Evolutionary conservation across 805 yeast species (phyloP), one percentile per base, ranked within the genome.

Genomic region (Myxozyma neotropica): DNA sequence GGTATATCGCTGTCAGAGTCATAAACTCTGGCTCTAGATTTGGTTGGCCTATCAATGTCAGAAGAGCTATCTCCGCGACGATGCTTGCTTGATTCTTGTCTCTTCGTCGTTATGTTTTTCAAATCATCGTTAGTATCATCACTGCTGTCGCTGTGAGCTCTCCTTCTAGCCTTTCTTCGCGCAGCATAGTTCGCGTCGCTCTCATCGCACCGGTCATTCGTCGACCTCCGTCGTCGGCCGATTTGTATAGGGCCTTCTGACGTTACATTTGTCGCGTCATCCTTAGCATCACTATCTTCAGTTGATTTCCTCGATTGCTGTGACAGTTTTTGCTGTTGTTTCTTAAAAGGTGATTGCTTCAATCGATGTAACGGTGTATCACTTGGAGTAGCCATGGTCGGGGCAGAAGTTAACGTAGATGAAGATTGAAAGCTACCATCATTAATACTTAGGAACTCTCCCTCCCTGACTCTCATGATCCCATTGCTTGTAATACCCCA

Each of bases 401-500:
- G 13, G 6, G 42, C 8, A 13, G 42, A 15, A 13, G 42, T 8
- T 5, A 15, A 7, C 13, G 42, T n/a, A 15, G 6, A 15, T 17
- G 21, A 38, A 13, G 21, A 17, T 17, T 38, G 42, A 23, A 15
- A 13, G 6, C n/a, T 23, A 12, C 24, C n/a, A 23, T 43, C 31
- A 5, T 17, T 6, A 13, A 48, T 48, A 2, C 36, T 27, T n/a
- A 38, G 3, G 4, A 48, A 48, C 7, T 48, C 53, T 3, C 23
- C 23, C 31, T 24, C 23, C 23, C 38, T 35, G 6, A 48, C 21
- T 7, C 17, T 24, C 21, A 40, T 19, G 12, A 2, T 12, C 4
- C 48, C 55, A 26, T 10, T 24, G 15, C 47, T 38, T 19, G 47
- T 40, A 21, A 31, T 8, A n/a, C 55, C 45, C 57, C 61, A 57